Evolutionary conservation across 2,329 filamentous ascomycete genomes (phyloP), one percentile per base, ranked within the genome.

Genomic region (Neonectria ditissima): DNA sequence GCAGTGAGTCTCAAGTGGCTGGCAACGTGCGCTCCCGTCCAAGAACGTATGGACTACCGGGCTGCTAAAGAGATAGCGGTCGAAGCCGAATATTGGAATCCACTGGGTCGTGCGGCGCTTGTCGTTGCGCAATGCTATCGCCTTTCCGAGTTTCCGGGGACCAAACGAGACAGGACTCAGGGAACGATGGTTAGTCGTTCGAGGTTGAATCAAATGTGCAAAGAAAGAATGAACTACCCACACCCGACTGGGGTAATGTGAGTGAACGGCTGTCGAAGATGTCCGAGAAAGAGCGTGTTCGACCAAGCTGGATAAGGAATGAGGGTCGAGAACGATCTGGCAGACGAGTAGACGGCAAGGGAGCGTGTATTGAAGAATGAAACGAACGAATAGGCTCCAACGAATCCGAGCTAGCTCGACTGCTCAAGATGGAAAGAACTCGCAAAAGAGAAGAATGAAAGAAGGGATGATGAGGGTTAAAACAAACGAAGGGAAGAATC

Each of bases 391-490:
- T 32, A 37, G 50, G 37, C 53, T 60, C 51, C 43, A 48, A 48
- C 13, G 34, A 45, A 50, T 52, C 58, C 59, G 55, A 72, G 69
- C 69, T 66, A 69, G 70, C 70, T 69, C 69, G 55, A 65, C 55
- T 66, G 62, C 55, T 51, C 50, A 66, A 63, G 62, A 72, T 60
- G 37, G 44, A 26, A n/a, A 20, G 48, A 26, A 43, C 30, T 14
- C 26, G 26, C 51, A 43, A 39, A 54, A 58, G 61, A 65, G 59
- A 63, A 61, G 58, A 59, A 63, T 34, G 65, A 65, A 59, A 51
- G 67, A 66, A 69, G 67, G 68, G 69, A 73, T 69, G 37, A 45
- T 59, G 61, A 63, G 58, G 55, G 55, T 58, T 52, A 65, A 73
- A 65, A 68, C 58, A 59, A 59, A 57, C 59, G 65, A 63, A 67